Percentiles rank a stretch among this genome's conserved stretches.
Conservation (phyloP, 257 asterid genomes). For the Rauvolfia tetraphylla region DNA sequence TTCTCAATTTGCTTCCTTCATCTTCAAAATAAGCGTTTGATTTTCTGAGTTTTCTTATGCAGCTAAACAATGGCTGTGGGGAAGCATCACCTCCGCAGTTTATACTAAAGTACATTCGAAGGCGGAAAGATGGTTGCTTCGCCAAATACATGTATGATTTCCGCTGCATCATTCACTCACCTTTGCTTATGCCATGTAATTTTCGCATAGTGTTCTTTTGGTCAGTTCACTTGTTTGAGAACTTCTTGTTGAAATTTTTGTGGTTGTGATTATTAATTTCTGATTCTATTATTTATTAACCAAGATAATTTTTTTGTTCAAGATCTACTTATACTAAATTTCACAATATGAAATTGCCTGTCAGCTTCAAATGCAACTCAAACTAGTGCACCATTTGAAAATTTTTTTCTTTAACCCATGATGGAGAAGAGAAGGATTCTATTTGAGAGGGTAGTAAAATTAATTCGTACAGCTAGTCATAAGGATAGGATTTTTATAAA, state of each 20-base stretch:
- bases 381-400: not conserved
- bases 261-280: not conserved
- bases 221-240: not conserved
- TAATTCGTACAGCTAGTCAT: not conserved
- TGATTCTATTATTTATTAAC: not conserved
- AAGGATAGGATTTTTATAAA: not conserved
- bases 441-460: not conserved
- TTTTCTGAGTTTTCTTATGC: constrained; percentile 24
- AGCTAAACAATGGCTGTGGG: constrained; percentile 45
- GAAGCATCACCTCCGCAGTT: constrained; percentile 46
- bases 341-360: not conserved
- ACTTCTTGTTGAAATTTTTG: not conserved
- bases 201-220: not conserved
- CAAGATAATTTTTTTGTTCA: not conserved
- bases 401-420: not conserved
- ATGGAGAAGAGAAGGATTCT: not conserved
- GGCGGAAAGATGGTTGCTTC: constrained; percentile 50
- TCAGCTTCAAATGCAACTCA: not conserved
- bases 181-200: not conserved
- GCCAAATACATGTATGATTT: constrained; percentile 67
- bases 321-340: not conserved
- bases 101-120: constrained; percentile 50
- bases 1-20: not conserved
- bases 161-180: not conserved
- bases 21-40: not conserved